Evolutionary conservation across 2,329 filamentous ascomycete species (phyloP), one percentile per base, ranked within the genome.

Genomic region (Pleomassaria siparia): DNA sequence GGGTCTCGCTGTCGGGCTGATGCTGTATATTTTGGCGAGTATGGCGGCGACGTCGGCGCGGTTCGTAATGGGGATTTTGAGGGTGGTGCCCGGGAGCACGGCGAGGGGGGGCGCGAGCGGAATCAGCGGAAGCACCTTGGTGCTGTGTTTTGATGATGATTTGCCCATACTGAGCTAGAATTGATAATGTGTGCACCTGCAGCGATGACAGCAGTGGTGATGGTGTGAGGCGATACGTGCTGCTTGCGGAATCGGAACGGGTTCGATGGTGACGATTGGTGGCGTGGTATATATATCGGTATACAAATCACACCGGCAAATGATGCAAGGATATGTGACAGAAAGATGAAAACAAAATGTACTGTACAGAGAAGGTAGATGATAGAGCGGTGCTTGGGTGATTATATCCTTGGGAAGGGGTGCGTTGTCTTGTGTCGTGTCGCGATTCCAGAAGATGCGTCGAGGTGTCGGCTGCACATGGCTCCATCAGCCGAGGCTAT

Each of bases 21-120:
- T 84, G 62, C 88, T 88, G 72, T 95, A 92, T 50, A 96, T 83
- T 59, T 87, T 86, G 16, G 91, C 88, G 47, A 99, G 84, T 36
- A 97, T 82, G 42, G 92, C 88, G 44, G 90, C 87, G 57, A 97
- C 87, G 72, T 97, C 94, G 57, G 89, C 85, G 43, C 92, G 89
- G 70, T 86, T 85, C 32, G 86, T 84, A 43, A 96, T 86, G 45
- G 89, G 85, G 56, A 97, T 88, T 59, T 91, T 87, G 60, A 95
- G 82, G 42, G 91, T 85, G 47, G 91, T 84, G 53, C 91, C 90
- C 3, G 94, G 94, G 9, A 96, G 82, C 32, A 97, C 83, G 57
- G 96, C 88, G 53, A 84, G 82, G 56, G 87, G 88, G 64, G 86
- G 85, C 44, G 89, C 84, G 35, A 97, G 82, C 29, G 91, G 89